These are phyloP conservation scores for Phytophthora cryptogea DNA, from an alignment of 352 stramenopile species.

Conservation along the genomic window DNA sequence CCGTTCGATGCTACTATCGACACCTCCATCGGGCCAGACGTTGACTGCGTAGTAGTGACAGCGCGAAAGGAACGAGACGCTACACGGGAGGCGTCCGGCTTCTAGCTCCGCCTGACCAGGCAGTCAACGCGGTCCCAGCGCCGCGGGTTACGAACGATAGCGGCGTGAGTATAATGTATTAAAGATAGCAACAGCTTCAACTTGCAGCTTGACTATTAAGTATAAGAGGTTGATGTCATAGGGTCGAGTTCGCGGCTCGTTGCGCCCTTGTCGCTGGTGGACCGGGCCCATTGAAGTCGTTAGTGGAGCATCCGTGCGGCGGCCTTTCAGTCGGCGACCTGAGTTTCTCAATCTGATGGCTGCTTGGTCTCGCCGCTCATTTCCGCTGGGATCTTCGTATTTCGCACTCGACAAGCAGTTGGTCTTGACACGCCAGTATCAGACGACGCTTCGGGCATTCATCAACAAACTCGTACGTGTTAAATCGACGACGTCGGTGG, in stretches of 20 bases:
- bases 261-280: constrained; percentile 14
- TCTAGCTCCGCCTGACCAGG: constrained; percentile 8
- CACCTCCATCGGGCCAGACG: constrained; percentile 6
- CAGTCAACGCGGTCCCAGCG: constrained; percentile 8
- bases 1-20: constrained; percentile 19
- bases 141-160: neutral
- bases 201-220: neutral
- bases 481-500: neutral
- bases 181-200: constrained; percentile 12
- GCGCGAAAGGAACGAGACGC: constrained; percentile 5
- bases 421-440: constrained; percentile 24
- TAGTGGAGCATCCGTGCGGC: neutral
- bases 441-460: constrained; percentile 11
- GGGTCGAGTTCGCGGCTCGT: constrained; percentile 7
- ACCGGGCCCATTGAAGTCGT: neutral
- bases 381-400: neutral
- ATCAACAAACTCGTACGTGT: constrained; percentile 4
- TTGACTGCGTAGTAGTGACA: constrained; percentile 5
- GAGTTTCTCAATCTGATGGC: constrained; percentile 3
- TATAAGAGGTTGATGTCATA: neutral
- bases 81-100: constrained; percentile 16
- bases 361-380: neutral
- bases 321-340: neutral
- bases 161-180: neutral
- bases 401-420: constrained; percentile 3